Evolutionary conservation across 306 rosid genomes (phyloP).

Genomic region (Sicyos edulis): DNA sequence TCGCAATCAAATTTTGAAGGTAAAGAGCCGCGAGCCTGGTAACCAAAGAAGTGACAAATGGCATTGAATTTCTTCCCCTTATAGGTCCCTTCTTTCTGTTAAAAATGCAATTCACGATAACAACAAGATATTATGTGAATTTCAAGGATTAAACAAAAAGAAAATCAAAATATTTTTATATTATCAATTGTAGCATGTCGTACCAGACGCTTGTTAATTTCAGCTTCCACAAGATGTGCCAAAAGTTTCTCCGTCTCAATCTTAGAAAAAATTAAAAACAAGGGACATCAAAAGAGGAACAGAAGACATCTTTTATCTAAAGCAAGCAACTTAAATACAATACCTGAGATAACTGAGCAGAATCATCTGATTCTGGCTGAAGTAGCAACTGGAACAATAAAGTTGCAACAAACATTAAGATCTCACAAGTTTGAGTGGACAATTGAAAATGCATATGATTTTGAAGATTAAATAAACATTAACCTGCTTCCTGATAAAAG

Average conservation of each 20-base stretch:
- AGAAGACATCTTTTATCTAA: not conserved
- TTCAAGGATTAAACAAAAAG: not conserved
- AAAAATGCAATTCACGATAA: conserved; percentile 21
- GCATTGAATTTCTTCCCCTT: conserved; percentile 97
- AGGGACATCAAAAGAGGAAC: conserved; percentile 19
- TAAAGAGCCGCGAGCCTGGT: no score
- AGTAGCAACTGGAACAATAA: conserved; percentile 66
- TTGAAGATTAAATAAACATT: conserved; percentile 1
- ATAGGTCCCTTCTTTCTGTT: conserved; percentile 93
- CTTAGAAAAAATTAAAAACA: conserved; percentile 34
- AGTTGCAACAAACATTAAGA: not conserved
- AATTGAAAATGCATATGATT: not conserved
- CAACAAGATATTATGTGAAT: not conserved
- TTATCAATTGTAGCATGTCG: conserved; percentile 10
- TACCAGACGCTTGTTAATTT: conserved; percentile 88
- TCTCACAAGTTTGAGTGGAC: not conserved
- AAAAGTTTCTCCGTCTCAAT: conserved; percentile 96
- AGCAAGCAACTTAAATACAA: conserved; percentile 5
- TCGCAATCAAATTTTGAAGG: conserved; percentile 97
- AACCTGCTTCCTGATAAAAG: conserved; percentile 87
- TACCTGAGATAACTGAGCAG: conserved; percentile 99
- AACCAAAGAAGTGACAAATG: conserved; percentile 96
- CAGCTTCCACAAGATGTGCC: conserved; percentile 91
- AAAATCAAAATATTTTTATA: not conserved
- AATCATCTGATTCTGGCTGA: conserved; percentile 93